Percentiles rank a stretch among this genome's conserved stretches.
These are phyloP conservation scores for Cercophora scortea DNA, from an alignment of 495 filamentous ascomycete species.

Conservation along the genomic window DNA sequence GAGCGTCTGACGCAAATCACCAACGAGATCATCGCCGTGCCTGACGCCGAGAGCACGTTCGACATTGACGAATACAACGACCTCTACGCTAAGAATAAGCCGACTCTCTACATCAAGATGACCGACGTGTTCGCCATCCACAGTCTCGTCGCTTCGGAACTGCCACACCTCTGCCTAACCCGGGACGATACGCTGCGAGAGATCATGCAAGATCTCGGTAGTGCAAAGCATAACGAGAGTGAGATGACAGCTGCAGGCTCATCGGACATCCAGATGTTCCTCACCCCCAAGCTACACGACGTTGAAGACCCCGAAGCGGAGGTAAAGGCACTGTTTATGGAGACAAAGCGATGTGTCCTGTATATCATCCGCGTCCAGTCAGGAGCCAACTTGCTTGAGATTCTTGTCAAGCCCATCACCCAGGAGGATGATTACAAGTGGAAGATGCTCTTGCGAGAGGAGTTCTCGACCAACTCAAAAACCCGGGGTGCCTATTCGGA, in stretches of 20 bases:
- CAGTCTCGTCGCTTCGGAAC: slow-evolving; percentile 71
- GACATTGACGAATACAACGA: slow-evolving; percentile 99
- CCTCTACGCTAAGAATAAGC: slow-evolving; percentile 88
- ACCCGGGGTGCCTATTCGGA: slow-evolving; percentile 85
- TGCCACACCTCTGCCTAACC: slow-evolving; percentile 64
- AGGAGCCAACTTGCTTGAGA: slow-evolving; percentile 85
- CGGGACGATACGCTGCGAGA: slow-evolving; percentile 87
- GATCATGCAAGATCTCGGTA: slow-evolving; percentile 85
- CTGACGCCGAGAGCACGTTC: slow-evolving; percentile 80
- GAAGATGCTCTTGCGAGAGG: slow-evolving; percentile 74
- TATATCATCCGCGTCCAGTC: slow-evolving; percentile 97
- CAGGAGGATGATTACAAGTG: slow-evolving; percentile 86
- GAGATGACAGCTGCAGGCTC: slow-evolving; percentile 83
- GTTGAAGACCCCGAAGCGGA: slow-evolving; percentile 89
- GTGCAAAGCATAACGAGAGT: slow-evolving; percentile 88
- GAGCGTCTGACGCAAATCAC: slow-evolving; percentile 72
- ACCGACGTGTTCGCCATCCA: slow-evolving; percentile 96
- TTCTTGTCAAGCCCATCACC: slow-evolving; percentile 83
- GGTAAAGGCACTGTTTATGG: slow-evolving; percentile 88
- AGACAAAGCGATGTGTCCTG: slow-evolving; percentile 93
- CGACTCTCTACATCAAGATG: slow-evolving; percentile 98
- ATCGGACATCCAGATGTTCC: slow-evolving; percentile 82
- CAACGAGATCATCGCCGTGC: slow-evolving; percentile 65
- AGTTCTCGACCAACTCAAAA: slow-evolving; percentile 60
- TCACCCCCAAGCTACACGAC: slow-evolving; percentile 87